These are phyloP conservation scores for Brassica balearica DNA, from an alignment of 441 rosid genomes.

Conservation along the genomic window DNA sequence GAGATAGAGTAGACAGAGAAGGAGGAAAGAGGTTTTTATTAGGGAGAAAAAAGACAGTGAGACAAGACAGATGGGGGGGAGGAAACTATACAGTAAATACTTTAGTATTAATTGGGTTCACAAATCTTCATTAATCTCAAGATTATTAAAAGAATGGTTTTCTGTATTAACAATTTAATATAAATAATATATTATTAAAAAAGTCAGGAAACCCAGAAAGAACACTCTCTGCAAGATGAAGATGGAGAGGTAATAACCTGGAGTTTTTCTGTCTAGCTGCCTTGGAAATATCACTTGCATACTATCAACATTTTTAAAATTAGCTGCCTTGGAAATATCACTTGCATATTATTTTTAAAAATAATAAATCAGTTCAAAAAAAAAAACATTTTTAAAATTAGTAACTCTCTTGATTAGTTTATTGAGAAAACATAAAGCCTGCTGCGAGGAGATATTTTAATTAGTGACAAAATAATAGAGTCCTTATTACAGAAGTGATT, in stretches of 20 bases:
- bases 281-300: constrained; percentile 47
- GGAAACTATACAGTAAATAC: constrained; percentile 22
- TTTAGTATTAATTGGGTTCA: constrained; percentile 8
- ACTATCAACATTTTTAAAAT: constrained; percentile 5
- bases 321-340: too few relatives aligned
- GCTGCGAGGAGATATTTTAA: neutral
- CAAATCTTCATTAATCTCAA: constrained; percentile 34
- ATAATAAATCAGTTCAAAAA: too few relatives aligned
- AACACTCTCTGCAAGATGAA: constrained; percentile 43
- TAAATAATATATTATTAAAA: neutral
- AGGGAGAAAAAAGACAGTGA: constrained; percentile 58
- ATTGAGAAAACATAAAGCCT: constrained; percentile 11
- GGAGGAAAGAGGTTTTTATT: constrained; percentile 53
- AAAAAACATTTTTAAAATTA: too few relatives aligned
- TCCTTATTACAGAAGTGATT: constrained; percentile 6
- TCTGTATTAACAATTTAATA: neutral
- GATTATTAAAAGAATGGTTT: neutral
- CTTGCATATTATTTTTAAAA: too few relatives aligned
- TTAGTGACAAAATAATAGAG: constrained; percentile 1
- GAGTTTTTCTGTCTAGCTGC: constrained; percentile 48
- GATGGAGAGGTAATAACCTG: constrained; percentile 50
- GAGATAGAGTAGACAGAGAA: constrained; percentile 30
- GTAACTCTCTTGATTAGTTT: constrained; percentile 1
- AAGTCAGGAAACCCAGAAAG: constrained; percentile 47
- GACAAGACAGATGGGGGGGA: constrained; percentile 74